Base-by-base conservation (phyloP, 768 basidiomycete genomes). In the Rhizopogon roseolus region DNA sequence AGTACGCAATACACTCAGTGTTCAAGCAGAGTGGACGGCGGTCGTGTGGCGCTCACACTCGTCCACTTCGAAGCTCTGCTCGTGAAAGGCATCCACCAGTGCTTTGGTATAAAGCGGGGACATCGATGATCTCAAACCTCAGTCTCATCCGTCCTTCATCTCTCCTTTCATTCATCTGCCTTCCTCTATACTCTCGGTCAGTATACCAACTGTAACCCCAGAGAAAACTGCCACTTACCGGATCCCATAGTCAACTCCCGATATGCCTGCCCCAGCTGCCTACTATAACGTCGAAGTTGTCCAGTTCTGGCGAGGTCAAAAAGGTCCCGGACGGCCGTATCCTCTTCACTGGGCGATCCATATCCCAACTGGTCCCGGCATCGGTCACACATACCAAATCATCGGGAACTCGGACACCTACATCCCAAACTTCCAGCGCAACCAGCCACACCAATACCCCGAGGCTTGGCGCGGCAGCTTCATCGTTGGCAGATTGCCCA, bases 281-380 rank as follows among this genome's bases (percentile, higher is more conserved):
- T 56, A 49, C 49, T 60, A 60, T 55, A 49, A 63, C 5, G 54
- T 70, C 56, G 66, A 65, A 14, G 54, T 69, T 42, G 54, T 50
- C 46, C 69, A 70, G 37, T 70, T 69, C 51, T 70, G 63, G 63
- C 69, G 57, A 28, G 52, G 32, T 29, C 53, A 46, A 41, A 54
- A 60, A 56, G 57, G 61, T 57, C 54, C 29, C 10, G 54, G 57
- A 1, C 55, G 50, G 0, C 57, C 60, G 17, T 28, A 29, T 9
- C 61, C 7, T 57, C 59, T 64, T 2, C 66, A 68, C 50, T 68
- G 67, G 67, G 66, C 64, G 34, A 58, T 68, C 53, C 66, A 66
- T n/a, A 36, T 70, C n/a, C 64, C 60, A 59, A 57, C 63, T 9
- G 38, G 50, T 0, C 54, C 62, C 9, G 19, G 19, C 11, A 52